These are phyloP conservation scores for Botrytis medusae DNA, from an alignment of 2,329 filamentous ascomycete species.

Conservation along the genomic window DNA sequence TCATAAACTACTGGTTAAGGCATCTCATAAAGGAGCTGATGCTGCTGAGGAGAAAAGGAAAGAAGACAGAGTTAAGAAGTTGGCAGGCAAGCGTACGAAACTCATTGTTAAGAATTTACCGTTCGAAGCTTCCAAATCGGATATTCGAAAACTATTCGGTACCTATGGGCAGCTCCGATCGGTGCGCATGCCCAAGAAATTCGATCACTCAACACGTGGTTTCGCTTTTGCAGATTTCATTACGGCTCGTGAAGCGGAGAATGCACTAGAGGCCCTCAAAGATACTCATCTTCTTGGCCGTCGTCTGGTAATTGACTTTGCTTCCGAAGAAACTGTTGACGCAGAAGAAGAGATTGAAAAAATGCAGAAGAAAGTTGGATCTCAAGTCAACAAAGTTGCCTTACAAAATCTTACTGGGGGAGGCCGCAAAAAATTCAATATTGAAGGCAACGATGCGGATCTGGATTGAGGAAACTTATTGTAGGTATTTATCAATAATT, in stretches of 20 bases:
- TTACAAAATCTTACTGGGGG: slow-evolving; percentile 82
- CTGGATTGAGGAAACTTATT: slow-evolving; percentile 42
- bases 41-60: slow-evolving; percentile 82
- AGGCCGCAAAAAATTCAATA: slow-evolving; percentile 84
- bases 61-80: slow-evolving; percentile 80
- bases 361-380: slow-evolving; percentile 94
- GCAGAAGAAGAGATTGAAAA: slow-evolving; percentile 94
- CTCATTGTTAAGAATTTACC: slow-evolving; percentile 98
- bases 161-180: slow-evolving; percentile 90
- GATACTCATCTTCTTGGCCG: slow-evolving; percentile 93
- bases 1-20: slow-evolving; percentile 80
- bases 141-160: slow-evolving; percentile 80
- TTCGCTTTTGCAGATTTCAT: slow-evolving; percentile 98
- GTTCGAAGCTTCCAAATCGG: slow-evolving; percentile 92
- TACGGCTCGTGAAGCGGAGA: slow-evolving; percentile 83
- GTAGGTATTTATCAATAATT: slow-evolving; percentile 31
- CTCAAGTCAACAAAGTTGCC: slow-evolving; percentile 86
- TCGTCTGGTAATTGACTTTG: slow-evolving; percentile 87
- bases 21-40: slow-evolving; percentile 83
- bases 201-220: slow-evolving; percentile 82
- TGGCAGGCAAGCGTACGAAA: slow-evolving; percentile 76
- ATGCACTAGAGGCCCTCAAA: slow-evolving; percentile 85
- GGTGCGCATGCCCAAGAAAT: slow-evolving; percentile 92
- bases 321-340: slow-evolving; percentile 82
- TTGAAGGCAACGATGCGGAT: slow-evolving; percentile 65